These are phyloP conservation scores for Sequoia sempervirens DNA, from an alignment of 75 land plant species.

Conservation along the genomic window DNA sequence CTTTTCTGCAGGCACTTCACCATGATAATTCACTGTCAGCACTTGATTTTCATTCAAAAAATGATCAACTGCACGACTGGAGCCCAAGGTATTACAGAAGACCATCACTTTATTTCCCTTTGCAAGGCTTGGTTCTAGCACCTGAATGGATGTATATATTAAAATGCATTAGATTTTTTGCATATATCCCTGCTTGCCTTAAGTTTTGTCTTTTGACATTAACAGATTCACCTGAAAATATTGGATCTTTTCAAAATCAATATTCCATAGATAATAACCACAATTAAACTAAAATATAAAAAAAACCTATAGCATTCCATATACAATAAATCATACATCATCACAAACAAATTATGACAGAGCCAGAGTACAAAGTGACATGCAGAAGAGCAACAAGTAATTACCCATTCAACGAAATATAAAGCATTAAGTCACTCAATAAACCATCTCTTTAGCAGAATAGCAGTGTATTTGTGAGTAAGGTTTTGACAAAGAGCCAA, in stretches of 20 bases:
- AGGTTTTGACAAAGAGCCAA: not conserved
- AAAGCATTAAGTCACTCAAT: not conserved
- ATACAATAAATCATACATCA: not conserved
- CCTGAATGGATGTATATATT: constrained; percentile 43
- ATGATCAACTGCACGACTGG: constrained; percentile 99
- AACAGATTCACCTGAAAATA: not conserved
- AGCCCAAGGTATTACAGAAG: constrained; percentile 89
- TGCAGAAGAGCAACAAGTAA: not conserved
- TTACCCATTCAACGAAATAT: not conserved
- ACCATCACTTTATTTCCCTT: constrained; percentile 95
- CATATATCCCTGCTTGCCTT: not conserved
- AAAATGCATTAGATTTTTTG: constrained; percentile 6
- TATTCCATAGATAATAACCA: not conserved
- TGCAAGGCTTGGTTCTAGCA: constrained; percentile 92
- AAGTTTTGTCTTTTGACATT: not conserved
- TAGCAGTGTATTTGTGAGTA: not conserved
- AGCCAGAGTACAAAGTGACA: not conserved
- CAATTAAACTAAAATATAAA: not conserved
- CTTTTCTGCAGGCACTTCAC: constrained; percentile 95
- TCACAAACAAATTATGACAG: not conserved
- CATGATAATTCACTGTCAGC: constrained; percentile 93
- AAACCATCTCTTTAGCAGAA: not conserved
- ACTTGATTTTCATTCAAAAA: constrained; percentile 79
- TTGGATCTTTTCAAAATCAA: not conserved
- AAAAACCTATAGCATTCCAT: not conserved